phyloP scores from a whole-genome alignment of 805 yeast genomes.

The Candida silvatica region DNA sequence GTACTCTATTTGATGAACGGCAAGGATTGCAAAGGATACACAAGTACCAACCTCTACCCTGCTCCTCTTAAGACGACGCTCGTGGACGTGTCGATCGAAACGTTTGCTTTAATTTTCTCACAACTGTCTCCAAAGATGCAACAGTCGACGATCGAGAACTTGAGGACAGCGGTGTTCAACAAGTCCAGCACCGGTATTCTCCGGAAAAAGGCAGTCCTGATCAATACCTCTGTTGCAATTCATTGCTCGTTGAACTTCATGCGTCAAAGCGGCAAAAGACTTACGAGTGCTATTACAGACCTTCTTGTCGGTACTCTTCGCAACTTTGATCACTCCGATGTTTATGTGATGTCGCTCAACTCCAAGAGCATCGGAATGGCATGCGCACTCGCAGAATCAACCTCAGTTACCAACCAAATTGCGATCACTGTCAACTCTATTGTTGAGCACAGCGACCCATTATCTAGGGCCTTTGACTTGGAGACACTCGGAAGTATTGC shows the following conservation, averaged over 20 bases:
- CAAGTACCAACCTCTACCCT: slow-evolving; percentile 26
- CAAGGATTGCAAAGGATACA: slow-evolving; percentile 22
- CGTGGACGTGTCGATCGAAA: slow-evolving; percentile 71
- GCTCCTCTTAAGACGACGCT: slow-evolving; percentile 43
- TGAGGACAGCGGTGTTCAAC: slow-evolving; percentile 46
- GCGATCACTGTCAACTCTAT: slow-evolving; percentile 55
- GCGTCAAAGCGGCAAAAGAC: slow-evolving; percentile 11
- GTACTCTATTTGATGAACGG: slow-evolving; percentile 23
- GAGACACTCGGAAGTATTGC: slow-evolving; percentile 30
- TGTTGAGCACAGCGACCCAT: slow-evolving; percentile 57
- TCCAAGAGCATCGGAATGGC: slow-evolving; percentile 25
- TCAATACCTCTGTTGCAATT: slow-evolving; percentile 59
- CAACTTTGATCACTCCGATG: slow-evolving; percentile 15
- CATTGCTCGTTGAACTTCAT: slow-evolving; percentile 37
- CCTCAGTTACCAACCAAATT: slow-evolving; percentile 29
- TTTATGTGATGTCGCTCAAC: slow-evolving; percentile 17
- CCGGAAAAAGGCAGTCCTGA: slow-evolving; percentile 38
- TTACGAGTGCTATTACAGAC: slow-evolving; percentile 11
- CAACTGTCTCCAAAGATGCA: slow-evolving; percentile 71
- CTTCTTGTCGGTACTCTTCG: slow-evolving; percentile 22
- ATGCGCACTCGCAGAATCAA: slow-evolving; percentile 18
- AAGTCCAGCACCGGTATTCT: slow-evolving; percentile 20
- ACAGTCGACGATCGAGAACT: slow-evolving; percentile 75
- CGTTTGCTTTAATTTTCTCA: slow-evolving; percentile 66
- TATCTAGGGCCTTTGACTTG: slow-evolving; percentile 50